Base-by-base conservation (phyloP, 352 stramenopile genomes). In the Thalassiosira delicatula region DNA sequence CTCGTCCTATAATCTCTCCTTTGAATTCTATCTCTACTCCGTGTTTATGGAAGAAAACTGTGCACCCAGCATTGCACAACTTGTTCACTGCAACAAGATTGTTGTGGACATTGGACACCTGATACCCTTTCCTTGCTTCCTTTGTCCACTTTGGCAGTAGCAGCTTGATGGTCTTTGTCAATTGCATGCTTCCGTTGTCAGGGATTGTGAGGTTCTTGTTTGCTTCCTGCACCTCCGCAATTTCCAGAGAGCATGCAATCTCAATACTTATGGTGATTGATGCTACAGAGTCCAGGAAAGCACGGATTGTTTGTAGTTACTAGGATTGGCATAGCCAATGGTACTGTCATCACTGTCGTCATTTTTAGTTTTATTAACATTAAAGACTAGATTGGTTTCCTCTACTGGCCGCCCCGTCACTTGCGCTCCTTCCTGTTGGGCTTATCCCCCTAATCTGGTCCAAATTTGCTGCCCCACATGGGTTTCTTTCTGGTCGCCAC, bases 261-360 rank as follows among this genome's bases (percentile, higher is more conserved):
- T 4, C 25, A 61, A 17, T 21, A 73, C 19, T 1, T n/a, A n/a
- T n/a, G n/a, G 65, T 49, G 3, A 60, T 1, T 21, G 44, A 63
- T 3, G 65, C 65, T 51, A 49, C 65, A 2, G 42, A 49, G 46
- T 73, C 44, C 9, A 73, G 3, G 7, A 73, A 46, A 17, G 65
- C 44, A 23, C 63, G 59, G 27, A 5, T n/a, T 66, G 21, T 66
- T 46, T 56, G 14, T n/a, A 42, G 12, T 42, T 19, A 3, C 27
- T 3, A n/a, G 40, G 33, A 17, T 66, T 66, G 57, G 57, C 23
- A 42, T 32, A 66, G 57, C 57, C 57, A 42, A 21, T 7, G 21
- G 3, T 27, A 32, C 19, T 23, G 17, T 60, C 11, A 7, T 29
- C 21, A 35, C 17, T 60, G 21, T 7, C 33, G 21, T 60, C 17